phyloP scores from a whole-genome alignment of 1,139 yeast species.

The Wickerhamomyces sp. region DNA sequence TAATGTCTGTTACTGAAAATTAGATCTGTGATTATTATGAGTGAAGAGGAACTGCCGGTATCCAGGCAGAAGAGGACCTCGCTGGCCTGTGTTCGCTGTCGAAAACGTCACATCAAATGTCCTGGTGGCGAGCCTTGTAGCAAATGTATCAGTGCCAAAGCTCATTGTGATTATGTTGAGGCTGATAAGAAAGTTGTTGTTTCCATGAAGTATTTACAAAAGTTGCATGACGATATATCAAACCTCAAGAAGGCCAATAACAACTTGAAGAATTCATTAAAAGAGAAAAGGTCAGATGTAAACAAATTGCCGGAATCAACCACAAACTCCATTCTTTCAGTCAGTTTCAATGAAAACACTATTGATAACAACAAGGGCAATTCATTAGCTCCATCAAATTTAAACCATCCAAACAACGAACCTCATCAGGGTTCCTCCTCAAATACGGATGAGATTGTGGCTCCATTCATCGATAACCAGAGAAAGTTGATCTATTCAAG shows the following conservation, averaged over 20 bases:
- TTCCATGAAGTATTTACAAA: slow-evolving; percentile 66
- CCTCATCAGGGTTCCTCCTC: slow-evolving; percentile 1
- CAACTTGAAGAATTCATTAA: slow-evolving; percentile 41
- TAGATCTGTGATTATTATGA: too few relatives aligned
- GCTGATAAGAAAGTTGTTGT: slow-evolving; percentile 77
- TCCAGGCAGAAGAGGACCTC: slow-evolving; percentile 15
- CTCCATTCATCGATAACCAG: slow-evolving; percentile 64
- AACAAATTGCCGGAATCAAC: neutral
- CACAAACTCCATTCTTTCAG: neutral
- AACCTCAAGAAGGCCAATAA: slow-evolving; percentile 49
- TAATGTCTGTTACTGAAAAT: too few relatives aligned
- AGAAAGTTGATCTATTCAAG: slow-evolving; percentile 68
- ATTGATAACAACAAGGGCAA: neutral
- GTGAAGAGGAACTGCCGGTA: neutral
- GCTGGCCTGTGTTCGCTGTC: slow-evolving; percentile 56
- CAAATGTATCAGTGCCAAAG: slow-evolving; percentile 54
- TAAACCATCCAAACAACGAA: neutral
- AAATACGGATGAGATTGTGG: slow-evolving; percentile 42
- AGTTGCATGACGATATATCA: slow-evolving; percentile 60
- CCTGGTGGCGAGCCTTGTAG: slow-evolving; percentile 79
- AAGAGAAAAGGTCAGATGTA: slow-evolving; percentile 16
- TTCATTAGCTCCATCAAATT: neutral
- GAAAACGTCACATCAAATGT: slow-evolving; percentile 73
- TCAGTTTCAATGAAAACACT: neutral
- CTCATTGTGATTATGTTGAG: slow-evolving; percentile 70